Percentiles rank a stretch among this genome's conserved stretches.
phyloP scores from a whole-genome alignment of 164 flowering plant species.

The Umbellularia californica region DNA sequence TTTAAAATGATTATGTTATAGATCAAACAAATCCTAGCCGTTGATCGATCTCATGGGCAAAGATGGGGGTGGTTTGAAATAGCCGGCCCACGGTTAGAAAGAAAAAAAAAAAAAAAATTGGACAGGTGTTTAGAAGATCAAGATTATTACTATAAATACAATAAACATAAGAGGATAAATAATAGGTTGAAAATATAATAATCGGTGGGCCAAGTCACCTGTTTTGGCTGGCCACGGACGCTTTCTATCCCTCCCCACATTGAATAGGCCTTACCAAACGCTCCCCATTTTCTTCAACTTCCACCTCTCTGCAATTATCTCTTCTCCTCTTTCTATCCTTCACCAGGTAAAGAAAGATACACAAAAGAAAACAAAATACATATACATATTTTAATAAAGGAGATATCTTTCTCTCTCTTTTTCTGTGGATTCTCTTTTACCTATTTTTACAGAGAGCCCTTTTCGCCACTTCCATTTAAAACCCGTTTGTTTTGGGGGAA shows the following conservation, averaged over 20 bases:
- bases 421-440: not conserved
- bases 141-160: too few relatives aligned
- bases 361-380: not conserved
- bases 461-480: too few relatives aligned
- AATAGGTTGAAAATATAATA: too few relatives aligned
- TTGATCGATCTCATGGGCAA: not conserved
- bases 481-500: not conserved
- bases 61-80: not conserved
- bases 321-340: conserved; percentile 2
- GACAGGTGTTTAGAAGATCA: too few relatives aligned
- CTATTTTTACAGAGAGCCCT: not conserved
- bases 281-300: conserved; percentile 9
- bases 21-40: too few relatives aligned
- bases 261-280: conserved; percentile 40
- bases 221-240: not conserved
- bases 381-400: not conserved
- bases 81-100: not conserved
- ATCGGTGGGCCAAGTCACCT: not conserved
- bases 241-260: conserved; percentile 18
- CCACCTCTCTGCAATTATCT: conserved; percentile 6
- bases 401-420: not conserved
- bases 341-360: conserved; percentile 2
- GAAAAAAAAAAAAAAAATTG: too few relatives aligned
- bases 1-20: too few relatives aligned
- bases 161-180: too few relatives aligned